Conservation (phyloP, 805 yeast species). For the Clavispora fructus region DNA sequence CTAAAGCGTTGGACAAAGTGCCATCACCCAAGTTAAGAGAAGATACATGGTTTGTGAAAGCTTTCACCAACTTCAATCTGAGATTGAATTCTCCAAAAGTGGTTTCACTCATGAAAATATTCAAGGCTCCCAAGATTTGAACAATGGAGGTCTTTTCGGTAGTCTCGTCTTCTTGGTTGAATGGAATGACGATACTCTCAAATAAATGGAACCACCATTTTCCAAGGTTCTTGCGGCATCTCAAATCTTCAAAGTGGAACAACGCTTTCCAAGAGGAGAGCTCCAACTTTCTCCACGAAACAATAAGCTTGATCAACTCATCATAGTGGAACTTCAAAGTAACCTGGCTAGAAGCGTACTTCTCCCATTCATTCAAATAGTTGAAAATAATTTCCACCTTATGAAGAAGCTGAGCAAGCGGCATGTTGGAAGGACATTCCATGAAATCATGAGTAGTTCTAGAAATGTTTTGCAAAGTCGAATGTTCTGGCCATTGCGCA, state of each 20-base stretch:
- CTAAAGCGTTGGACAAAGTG: conserved; percentile 35
- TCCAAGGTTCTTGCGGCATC: conserved; percentile 48
- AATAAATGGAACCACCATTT: conserved; percentile 91
- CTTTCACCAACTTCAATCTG: conserved; percentile 55
- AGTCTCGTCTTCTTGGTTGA: conserved; percentile 5
- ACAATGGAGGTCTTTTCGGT: conserved; percentile 18
- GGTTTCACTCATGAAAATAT: conserved; percentile 69
- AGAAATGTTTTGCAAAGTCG: conserved; percentile 66
- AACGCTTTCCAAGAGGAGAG: conserved; percentile 79
- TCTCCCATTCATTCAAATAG: conserved; percentile 86
- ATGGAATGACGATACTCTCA: conserved; percentile 65
- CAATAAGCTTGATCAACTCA: conserved; percentile 61
- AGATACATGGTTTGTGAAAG: conserved; percentile 53
- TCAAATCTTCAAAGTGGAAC: conserved; percentile 57
- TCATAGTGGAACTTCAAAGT: conserved; percentile 54
- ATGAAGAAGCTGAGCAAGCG: conserved; percentile 71
- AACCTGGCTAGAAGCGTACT: conserved; percentile 77
- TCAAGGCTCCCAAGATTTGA: conserved; percentile 51
- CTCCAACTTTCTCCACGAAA: conserved; percentile 88
- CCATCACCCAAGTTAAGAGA: conserved; percentile 19
- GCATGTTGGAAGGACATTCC: conserved; percentile 55
- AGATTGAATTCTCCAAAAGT: conserved; percentile 66
- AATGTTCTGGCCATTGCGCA: conserved; percentile 91
- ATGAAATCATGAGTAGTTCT: conserved; percentile 64
- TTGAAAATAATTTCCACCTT: conserved; percentile 86